Evolutionary conservation across 345 rosid genomes (phyloP), one percentile per base, ranked within the genome.

Genomic region (Erysimum cheiranthoides): DNA sequence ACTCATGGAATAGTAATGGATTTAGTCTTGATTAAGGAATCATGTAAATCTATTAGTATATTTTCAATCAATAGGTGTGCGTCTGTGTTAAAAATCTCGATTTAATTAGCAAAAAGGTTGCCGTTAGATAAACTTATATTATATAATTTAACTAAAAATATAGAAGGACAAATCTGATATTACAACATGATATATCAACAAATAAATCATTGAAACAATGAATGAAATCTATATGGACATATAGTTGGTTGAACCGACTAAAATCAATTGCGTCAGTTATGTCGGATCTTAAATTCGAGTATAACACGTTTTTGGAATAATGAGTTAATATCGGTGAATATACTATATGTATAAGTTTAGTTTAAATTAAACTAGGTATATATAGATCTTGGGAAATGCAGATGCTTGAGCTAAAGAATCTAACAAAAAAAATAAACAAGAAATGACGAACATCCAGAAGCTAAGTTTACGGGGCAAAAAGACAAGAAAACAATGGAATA

Each of bases 201-300:
- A 40, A 43, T 14, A 14, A 54, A 65, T 21, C 77, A 54, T 18
- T 42, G 10, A 73, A 63, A 39, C 61, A 64, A 42, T 42, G 21
- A 54, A 47, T 64, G 31, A 17, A 11, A 56, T 42, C 27, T 54
- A 42, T 57, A 57, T 57, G 52, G 67, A 74, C 52, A 65, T 11
- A 57, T 66, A 39, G 78, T 74, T 66, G 27, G 56, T 58, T 66
- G 42, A 50, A 58, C 61, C 8, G 61, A 47, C 21, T 57, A 12
- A 35, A 28, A 56, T 73, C 71, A 21, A 54, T 17, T 32, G 57
- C 42, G 18, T 73, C 77, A 52, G 62, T 40, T 62, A 52, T 52
- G 34, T 52, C 54, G 40, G 70, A 31, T 73, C 58, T 50, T 14
- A 14, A 6, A 32, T 4, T 21, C 32, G 65, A 73, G 14, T 63